Evolutionary conservation across 768 basidiomycete genomes (phyloP).

Genomic region (Lentinula sp.): DNA sequence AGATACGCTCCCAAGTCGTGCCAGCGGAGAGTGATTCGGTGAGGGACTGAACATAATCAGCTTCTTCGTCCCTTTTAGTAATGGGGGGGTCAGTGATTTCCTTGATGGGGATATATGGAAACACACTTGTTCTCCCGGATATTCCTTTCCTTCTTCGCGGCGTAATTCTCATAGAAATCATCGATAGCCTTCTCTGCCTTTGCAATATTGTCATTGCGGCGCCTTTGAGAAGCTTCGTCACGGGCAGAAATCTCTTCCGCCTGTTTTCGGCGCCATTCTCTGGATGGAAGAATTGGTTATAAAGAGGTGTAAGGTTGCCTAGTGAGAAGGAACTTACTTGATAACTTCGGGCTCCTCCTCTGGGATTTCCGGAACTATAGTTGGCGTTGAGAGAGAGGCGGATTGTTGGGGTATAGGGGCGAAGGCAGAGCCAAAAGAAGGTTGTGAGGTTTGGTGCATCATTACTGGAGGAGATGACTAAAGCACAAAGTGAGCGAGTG

Average conservation of each 20-base stretch:
- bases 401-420: constrained; percentile 77
- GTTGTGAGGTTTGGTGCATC: constrained; percentile 27
- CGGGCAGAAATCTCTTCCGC: constrained; percentile 76
- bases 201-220: constrained; percentile 75
- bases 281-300: constrained; percentile 19
- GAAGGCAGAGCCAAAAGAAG: constrained; percentile 53
- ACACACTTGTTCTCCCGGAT: constrained; percentile 94
- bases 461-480: constrained; percentile 28
- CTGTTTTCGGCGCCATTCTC: constrained; percentile 86
- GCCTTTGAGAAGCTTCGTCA: constrained; percentile 73
- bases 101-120: constrained; percentile 3
- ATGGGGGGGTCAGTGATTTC: neutral
- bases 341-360: constrained; percentile 87
- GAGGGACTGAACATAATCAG: constrained; percentile 67
- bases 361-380: constrained; percentile 56
- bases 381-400: constrained; percentile 65
- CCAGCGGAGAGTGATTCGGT: constrained; percentile 77
- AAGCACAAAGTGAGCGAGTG: constrained; percentile 4
- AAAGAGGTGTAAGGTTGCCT: neutral
- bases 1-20: constrained; percentile 96
- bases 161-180: constrained; percentile 86
- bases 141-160: constrained; percentile 80
- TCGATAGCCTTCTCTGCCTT: constrained; percentile 86
- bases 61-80: constrained; percentile 72
- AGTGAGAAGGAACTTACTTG: constrained; percentile 46